phyloP scores from a whole-genome alignment of 257 asterid genomes.

The Solanum lycopersicoides region DNA sequence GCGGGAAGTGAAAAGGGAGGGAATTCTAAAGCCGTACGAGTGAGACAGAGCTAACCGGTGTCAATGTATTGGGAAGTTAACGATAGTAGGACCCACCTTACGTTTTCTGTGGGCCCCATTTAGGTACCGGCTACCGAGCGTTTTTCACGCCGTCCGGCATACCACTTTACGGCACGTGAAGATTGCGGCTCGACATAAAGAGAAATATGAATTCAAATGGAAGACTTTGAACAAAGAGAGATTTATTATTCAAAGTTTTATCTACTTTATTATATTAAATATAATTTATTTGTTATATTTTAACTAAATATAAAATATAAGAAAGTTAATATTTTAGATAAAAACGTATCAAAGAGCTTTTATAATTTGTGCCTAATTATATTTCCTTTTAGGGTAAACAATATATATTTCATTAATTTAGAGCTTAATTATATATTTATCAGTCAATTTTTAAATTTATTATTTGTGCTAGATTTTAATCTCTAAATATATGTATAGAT shows the following conservation, averaged over 20 bases:
- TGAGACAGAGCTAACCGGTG: constrained; percentile 5
- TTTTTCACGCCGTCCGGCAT: constrained; percentile 5
- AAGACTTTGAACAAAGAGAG: no score
- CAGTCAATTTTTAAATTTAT: no score
- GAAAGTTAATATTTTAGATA: no score
- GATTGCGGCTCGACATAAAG: not conserved
- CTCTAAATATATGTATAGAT: no score
- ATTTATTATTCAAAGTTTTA: not conserved
- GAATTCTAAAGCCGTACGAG: not conserved
- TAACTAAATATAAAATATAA: no score
- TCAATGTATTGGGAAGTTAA: constrained; percentile 14
- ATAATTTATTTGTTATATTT: no score
- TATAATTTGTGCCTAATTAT: no score
- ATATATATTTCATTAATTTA: no score
- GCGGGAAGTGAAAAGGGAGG: not conserved
- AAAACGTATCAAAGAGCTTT: no score
- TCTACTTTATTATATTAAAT: not conserved
- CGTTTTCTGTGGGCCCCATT: constrained; percentile 2
- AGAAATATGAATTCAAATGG: not conserved
- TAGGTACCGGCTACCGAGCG: constrained; percentile 15
- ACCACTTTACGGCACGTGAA: constrained; percentile 1
- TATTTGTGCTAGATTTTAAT: no score
- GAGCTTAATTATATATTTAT: no score
- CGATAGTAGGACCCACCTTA: not conserved
- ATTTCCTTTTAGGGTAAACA: no score